phyloP scores from a whole-genome alignment of 331 rosid genomes.

The Telfairia occidentalis region DNA sequence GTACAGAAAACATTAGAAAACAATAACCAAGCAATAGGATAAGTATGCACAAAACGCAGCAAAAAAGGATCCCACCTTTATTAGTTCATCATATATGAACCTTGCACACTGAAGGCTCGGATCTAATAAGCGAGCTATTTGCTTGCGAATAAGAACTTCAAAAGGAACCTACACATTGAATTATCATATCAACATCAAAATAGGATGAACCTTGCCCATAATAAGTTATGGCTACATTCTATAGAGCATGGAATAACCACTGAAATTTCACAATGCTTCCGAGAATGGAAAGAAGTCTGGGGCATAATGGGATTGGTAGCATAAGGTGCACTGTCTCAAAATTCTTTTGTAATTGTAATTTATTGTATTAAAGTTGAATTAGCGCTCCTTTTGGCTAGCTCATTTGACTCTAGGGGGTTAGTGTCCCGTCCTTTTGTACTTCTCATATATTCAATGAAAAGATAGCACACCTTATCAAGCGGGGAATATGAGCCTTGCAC shows the following conservation, averaged over 20 bases:
- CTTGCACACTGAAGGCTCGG: conserved; percentile 97
- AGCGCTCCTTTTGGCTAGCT: neutral
- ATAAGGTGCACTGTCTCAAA: neutral
- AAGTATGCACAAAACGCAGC: conserved; percentile 6
- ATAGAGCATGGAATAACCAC: neutral
- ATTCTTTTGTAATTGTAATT: neutral
- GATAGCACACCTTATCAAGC: neutral
- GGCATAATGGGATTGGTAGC: neutral
- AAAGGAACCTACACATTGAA: conserved; percentile 65
- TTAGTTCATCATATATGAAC: conserved; percentile 85
- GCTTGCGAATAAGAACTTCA: conserved; percentile 81
- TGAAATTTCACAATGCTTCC: neutral
- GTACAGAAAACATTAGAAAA: conserved; percentile 1
- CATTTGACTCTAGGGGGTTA: neutral
- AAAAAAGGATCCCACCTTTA: conserved; percentile 41
- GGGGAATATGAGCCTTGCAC: neutral
- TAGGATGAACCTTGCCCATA: neutral
- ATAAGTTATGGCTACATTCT: neutral
- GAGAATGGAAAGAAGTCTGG: neutral
- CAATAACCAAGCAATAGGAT: neutral
- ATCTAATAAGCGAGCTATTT: conserved; percentile 78
- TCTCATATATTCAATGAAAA: neutral
- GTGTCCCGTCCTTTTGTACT: neutral
- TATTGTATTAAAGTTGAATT: neutral
- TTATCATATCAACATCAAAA: neutral